These are phyloP conservation scores for Termitomyces sp. DNA, from an alignment of 768 basidiomycete genomes.

Conservation along the genomic window DNA sequence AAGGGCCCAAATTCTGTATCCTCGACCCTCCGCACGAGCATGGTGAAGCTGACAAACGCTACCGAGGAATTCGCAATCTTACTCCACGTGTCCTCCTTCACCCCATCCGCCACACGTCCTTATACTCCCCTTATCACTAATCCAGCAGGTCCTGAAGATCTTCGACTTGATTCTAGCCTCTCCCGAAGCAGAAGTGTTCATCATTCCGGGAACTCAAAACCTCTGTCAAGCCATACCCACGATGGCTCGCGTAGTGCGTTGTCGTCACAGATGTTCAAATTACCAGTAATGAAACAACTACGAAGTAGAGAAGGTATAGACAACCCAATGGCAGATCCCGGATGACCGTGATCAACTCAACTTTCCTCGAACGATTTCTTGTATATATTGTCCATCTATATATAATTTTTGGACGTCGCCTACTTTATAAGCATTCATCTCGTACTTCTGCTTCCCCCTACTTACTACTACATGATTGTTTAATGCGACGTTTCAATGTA, in stretches of 20 bases:
- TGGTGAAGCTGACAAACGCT: constrained; percentile 74
- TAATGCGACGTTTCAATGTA: neutral
- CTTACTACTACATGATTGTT: too few species aligned
- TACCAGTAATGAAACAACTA: constrained; percentile 9
- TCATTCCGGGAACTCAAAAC: constrained; percentile 38
- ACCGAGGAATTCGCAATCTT: constrained; percentile 88
- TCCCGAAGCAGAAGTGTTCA: constrained; percentile 60
- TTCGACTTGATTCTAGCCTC: constrained; percentile 48
- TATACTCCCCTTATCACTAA: constrained; percentile 54
- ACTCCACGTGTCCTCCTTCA: constrained; percentile 80
- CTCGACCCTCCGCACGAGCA: constrained; percentile 60
- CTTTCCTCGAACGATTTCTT: too few species aligned
- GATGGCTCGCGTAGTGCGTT: constrained; percentile 49
- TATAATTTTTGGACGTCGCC: neutral
- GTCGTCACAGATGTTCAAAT: constrained; percentile 17
- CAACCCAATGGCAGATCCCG: constrained; percentile 11
- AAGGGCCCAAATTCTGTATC: constrained; percentile 53
- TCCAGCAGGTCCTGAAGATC: constrained; percentile 37
- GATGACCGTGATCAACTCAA: constrained; percentile 2
- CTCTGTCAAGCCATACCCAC: constrained; percentile 27
- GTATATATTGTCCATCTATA: too few species aligned
- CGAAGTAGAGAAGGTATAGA: constrained; percentile 11
- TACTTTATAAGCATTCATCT: neutral
- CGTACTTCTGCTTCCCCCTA: too few species aligned
- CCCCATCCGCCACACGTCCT: constrained; percentile 53